Conservation (phyloP, 768 basidiomycete genomes). For the Boletellus sp. region DNA sequence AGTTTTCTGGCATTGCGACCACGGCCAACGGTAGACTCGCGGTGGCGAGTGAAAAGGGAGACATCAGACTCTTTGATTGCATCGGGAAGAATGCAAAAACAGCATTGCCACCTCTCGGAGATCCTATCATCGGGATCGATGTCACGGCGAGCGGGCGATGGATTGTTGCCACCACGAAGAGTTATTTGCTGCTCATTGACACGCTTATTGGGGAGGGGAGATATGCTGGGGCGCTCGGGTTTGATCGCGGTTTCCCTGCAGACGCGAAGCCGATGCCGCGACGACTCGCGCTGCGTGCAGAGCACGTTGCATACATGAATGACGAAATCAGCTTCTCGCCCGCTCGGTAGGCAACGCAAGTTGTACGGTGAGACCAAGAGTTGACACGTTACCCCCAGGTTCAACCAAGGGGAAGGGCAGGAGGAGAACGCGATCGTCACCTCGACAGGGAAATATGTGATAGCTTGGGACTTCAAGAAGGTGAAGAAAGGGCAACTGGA, state of each 20-base stretch:
- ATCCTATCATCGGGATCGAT: conserved; percentile 93
- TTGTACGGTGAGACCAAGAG: not conserved
- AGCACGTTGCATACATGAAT: conserved; percentile 95
- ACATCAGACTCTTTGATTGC: conserved; percentile 90
- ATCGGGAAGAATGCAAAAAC: conserved; percentile 99
- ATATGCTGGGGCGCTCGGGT: conserved; percentile 79
- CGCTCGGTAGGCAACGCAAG: conserved; percentile 59
- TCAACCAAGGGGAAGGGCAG: conserved; percentile 85
- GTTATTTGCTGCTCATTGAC: conserved; percentile 90
- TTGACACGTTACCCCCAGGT: conserved; percentile 46
- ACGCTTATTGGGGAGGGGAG: conserved; percentile 90
- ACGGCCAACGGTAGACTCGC: conserved; percentile 85
- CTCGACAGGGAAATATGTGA: conserved; percentile 84
- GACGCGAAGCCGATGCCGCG: conserved; percentile 88
- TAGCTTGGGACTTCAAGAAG: conserved; percentile 97
- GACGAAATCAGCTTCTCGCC: conserved; percentile 84
- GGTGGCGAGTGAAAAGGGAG: conserved; percentile 94
- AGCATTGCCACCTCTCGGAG: conserved; percentile 89
- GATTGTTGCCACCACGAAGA: conserved; percentile 94
- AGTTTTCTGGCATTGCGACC: conserved; percentile 89
- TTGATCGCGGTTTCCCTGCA: conserved; percentile 95
- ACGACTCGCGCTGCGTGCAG: conserved; percentile 79
- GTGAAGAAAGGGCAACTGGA: conserved; percentile 90
- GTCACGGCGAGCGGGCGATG: conserved; percentile 91
- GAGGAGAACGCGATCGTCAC: conserved; percentile 96